A percentile compares a stretch with the other conserved stretches of the same genome.
phyloP scores from a whole-genome alignment of 2,329 filamentous ascomycete genomes.

The Colletotrichum orchidophilum region DNA sequence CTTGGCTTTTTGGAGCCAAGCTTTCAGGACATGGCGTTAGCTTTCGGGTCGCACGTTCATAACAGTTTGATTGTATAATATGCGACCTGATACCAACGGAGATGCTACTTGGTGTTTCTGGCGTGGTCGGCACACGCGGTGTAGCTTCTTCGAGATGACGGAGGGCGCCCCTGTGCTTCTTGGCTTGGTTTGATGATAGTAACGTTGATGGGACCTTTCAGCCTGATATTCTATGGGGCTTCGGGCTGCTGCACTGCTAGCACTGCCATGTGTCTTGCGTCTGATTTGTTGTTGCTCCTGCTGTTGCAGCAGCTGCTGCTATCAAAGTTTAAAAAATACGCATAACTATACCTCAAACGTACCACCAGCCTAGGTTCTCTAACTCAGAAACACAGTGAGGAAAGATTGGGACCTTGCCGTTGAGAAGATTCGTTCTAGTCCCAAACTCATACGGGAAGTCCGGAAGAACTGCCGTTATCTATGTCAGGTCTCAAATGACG shows the following conservation, averaged over 20 bases:
- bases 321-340: conserved; percentile 26
- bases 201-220: background rate
- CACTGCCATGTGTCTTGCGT: conserved; percentile 19
- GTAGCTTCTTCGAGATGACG: background rate
- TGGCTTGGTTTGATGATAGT: background rate
- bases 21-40: background rate
- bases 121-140: background rate
- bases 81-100: background rate
- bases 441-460: background rate
- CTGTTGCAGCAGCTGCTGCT: background rate
- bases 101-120: too few relatives aligned
- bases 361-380: background rate
- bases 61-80: background rate
- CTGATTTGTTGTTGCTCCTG: background rate
- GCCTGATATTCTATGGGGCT: background rate
- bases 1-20: conserved; percentile 16
- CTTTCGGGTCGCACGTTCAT: conserved; percentile 8
- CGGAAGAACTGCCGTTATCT: background rate
- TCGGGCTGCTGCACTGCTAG: background rate
- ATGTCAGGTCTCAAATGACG: background rate
- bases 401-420: background rate
- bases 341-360: conserved; percentile 10
- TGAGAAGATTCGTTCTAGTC: background rate
- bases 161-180: background rate
- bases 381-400: background rate